Evolutionary conservation across 768 basidiomycete species (phyloP).

Genomic region (Amanita pallidorosea): DNA sequence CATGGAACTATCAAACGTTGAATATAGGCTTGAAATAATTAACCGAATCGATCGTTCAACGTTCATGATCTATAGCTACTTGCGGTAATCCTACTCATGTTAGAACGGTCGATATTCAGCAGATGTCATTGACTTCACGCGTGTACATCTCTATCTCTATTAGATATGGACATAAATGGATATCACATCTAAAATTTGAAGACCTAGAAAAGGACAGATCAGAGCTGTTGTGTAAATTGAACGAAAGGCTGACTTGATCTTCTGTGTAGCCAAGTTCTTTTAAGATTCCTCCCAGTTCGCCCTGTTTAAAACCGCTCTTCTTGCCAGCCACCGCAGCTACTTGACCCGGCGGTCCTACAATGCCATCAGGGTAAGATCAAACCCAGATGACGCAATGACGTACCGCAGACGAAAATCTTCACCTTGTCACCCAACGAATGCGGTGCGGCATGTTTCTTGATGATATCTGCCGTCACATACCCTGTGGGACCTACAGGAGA

Average conservation of each 20-base stretch:
- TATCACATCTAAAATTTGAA: conserved; percentile 25
- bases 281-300: conserved; percentile 69
- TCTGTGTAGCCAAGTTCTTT: conserved; percentile 80
- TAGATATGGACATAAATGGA: not conserved
- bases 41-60: too few relatives aligned
- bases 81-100: too few relatives aligned
- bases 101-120: too few relatives aligned
- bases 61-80: too few relatives aligned
- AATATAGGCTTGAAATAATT: too few relatives aligned
- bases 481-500: conserved; percentile 47
- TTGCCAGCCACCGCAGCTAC: conserved; percentile 83
- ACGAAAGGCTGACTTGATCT: conserved; percentile 54
- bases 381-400: conserved; percentile 13
- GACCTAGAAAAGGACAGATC: conserved; percentile 16
- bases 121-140: too few relatives aligned
- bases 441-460: conserved; percentile 64
- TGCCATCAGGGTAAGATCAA: not conserved
- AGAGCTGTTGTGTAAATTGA: not conserved
- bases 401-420: conserved; percentile 86
- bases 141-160: not conserved
- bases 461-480: conserved; percentile 60
- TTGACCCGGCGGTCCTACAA: conserved; percentile 71
- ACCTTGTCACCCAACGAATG: conserved; percentile 62
- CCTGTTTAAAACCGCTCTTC: conserved; percentile 85
- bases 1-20: too few relatives aligned